Evolutionary conservation across 345 rosid genomes (phyloP).

Genomic region (Moricandia moricandioides): DNA sequence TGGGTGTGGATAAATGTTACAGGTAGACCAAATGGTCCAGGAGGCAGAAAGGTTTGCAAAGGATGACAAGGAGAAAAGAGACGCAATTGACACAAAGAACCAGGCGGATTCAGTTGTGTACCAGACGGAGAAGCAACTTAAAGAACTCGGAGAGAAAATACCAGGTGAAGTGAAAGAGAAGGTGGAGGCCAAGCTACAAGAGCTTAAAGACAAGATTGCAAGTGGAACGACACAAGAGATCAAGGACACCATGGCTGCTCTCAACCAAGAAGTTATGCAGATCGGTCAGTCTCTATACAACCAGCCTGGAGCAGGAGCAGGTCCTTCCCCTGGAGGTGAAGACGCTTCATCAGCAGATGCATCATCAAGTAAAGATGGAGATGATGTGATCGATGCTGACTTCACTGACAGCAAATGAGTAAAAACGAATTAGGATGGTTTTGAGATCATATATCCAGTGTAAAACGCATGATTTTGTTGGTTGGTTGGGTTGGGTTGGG

Average conservation of each 20-base stretch:
- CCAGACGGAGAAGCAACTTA: slow-evolving; percentile 91
- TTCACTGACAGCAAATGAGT: slow-evolving; percentile 84
- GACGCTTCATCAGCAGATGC: slow-evolving; percentile 42
- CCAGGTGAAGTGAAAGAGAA: slow-evolving; percentile 85
- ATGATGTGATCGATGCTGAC: slow-evolving; percentile 85
- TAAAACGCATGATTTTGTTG: slow-evolving; percentile 20
- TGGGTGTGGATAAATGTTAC: slow-evolving; percentile 17
- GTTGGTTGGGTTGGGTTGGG: slow-evolving; percentile 15
- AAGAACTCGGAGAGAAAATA: slow-evolving; percentile 88
- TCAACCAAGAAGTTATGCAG: slow-evolving; percentile 97
- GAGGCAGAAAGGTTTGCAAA: slow-evolving; percentile 84
- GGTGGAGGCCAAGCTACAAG: slow-evolving; percentile 80
- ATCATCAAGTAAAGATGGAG: slow-evolving; percentile 58
- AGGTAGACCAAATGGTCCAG: slow-evolving; percentile 86
- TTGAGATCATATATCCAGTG: neutral
- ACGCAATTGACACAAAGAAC: slow-evolving; percentile 93
- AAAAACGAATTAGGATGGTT: neutral
- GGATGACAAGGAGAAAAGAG: slow-evolving; percentile 96
- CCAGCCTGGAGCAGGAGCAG: slow-evolving; percentile 69
- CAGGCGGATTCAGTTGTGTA: slow-evolving; percentile 93
- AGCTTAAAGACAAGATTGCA: slow-evolving; percentile 70
- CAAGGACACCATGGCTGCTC: slow-evolving; percentile 82
- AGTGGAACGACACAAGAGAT: slow-evolving; percentile 68
- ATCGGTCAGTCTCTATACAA: slow-evolving; percentile 87
- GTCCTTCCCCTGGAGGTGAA: slow-evolving; percentile 60